These are phyloP conservation scores for Cucurbita pepo DNA, from an alignment of 306 rosid species.

Conservation along the genomic window DNA sequence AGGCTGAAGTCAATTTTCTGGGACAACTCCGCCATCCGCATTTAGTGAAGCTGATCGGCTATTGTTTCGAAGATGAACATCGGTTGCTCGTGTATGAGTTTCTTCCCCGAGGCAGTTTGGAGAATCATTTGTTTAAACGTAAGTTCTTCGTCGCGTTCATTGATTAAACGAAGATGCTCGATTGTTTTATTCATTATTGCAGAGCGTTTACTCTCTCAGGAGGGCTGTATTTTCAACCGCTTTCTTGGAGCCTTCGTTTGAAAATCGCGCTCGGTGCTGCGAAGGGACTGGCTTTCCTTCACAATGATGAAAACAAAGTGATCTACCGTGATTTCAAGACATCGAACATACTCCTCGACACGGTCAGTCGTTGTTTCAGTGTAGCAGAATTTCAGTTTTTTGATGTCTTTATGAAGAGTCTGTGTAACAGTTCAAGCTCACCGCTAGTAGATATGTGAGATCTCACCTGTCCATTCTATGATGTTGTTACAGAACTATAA, in stretches of 20 bases:
- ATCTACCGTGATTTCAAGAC: conserved; percentile 43
- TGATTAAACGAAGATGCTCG: background rate
- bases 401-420: background rate
- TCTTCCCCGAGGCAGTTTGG: conserved; percentile 46
- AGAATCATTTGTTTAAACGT: conserved; percentile 41
- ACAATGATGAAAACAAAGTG: conserved; percentile 30
- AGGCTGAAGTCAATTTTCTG: conserved; percentile 43
- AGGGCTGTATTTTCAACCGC: conserved; percentile 44
- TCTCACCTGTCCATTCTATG: background rate
- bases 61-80: conserved; percentile 41
- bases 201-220: conserved; percentile 11
- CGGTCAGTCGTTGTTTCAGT: conserved; percentile 13
- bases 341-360: conserved; percentile 26
- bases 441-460: no score
- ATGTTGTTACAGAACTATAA: conserved; percentile 21
- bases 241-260: conserved; percentile 36
- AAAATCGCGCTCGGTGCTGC: conserved; percentile 46
- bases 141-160: conserved; percentile 3
- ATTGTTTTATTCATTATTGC: background rate
- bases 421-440: no score
- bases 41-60: conserved; percentile 35
- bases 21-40: conserved; percentile 32
- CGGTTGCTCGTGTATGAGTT: conserved; percentile 39
- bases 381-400: background rate
- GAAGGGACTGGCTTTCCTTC: conserved; percentile 36